phyloP scores from a whole-genome alignment of 2,329 filamentous ascomycete species.

The Phaeosphaeriaceae sp. region DNA sequence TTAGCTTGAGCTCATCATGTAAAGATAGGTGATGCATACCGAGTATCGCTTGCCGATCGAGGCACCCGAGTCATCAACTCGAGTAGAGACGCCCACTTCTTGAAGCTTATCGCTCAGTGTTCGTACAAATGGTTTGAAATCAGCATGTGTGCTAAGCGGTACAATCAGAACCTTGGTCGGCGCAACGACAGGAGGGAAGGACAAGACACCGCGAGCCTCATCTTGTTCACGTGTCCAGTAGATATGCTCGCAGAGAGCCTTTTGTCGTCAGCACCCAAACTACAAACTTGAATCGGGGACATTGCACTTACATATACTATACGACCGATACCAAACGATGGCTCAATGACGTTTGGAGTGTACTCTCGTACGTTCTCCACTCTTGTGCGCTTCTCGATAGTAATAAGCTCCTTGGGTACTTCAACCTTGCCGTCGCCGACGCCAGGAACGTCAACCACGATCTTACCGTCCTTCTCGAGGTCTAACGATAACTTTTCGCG shows the following conservation, averaged over 20 bases:
- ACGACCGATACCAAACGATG: constrained; percentile 94
- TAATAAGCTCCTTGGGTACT: constrained; percentile 78
- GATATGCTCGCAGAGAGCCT: constrained; percentile 89
- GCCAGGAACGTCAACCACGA: constrained; percentile 74
- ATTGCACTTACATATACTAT: constrained; percentile 73
- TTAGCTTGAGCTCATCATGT: constrained; percentile 19
- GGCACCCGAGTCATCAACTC: constrained; percentile 87
- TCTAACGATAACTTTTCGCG: constrained; percentile 79
- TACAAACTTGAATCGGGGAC: not conserved
- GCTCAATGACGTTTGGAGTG: constrained; percentile 95
- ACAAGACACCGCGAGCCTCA: constrained; percentile 80
- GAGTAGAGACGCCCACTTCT: constrained; percentile 77
- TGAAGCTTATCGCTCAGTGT: constrained; percentile 78
- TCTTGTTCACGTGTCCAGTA: constrained; percentile 91
- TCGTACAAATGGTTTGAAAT: constrained; percentile 79
- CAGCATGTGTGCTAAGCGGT: constrained; percentile 79
- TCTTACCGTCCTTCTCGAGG: constrained; percentile 74
- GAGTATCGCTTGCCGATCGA: constrained; percentile 89
- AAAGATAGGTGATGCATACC: constrained; percentile 23
- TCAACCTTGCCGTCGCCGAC: constrained; percentile 76
- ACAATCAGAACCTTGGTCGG: constrained; percentile 95
- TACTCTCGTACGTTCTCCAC: constrained; percentile 87
- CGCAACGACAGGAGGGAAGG: constrained; percentile 78
- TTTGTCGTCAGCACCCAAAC: constrained; percentile 59
- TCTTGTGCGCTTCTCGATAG: constrained; percentile 82